Percentiles rank a stretch among this genome's conserved stretches.
These are phyloP conservation scores for Cymbopogon citratus DNA, from an alignment of 176 grass and related monocot species.

Conservation along the genomic window DNA sequence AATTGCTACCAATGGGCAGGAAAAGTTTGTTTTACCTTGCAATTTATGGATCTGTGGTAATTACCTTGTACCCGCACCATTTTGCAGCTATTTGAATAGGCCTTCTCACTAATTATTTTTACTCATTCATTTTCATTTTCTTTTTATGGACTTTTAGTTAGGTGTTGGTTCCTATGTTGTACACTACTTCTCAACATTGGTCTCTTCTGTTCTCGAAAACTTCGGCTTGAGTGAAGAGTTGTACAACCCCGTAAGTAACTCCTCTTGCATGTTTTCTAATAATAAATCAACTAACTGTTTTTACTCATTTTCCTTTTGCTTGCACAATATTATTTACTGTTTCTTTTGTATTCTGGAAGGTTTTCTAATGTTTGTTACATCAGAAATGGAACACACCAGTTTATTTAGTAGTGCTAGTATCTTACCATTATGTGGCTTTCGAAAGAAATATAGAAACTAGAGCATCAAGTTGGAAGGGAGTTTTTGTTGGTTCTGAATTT, in stretches of 20 bases:
- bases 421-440: background rate
- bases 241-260: conserved; percentile 87
- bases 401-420: background rate
- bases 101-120: conserved; percentile 1
- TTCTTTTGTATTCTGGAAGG: background rate
- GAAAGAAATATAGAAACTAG: background rate
- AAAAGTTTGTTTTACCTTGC: conserved; percentile 83
- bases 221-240: conserved; percentile 88
- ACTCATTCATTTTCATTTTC: conserved; percentile 2
- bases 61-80: conserved; percentile 10
- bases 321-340: background rate
- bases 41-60: conserved; percentile 94
- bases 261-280: background rate
- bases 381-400: background rate
- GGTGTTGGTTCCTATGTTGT: conserved; percentile 77
- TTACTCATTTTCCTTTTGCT: background rate
- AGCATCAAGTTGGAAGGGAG: background rate
- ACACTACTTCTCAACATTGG: conserved; percentile 79
- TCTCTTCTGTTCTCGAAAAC: conserved; percentile 66
- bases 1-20: conserved; percentile 82
- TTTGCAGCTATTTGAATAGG: conserved; percentile 16
- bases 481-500: background rate
- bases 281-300: background rate
- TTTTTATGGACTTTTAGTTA: conserved; percentile 43
- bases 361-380: background rate